Evolutionary conservation across 2,329 filamentous ascomycete genomes (phyloP).

Genomic region (Coleophoma crateriformis): DNA sequence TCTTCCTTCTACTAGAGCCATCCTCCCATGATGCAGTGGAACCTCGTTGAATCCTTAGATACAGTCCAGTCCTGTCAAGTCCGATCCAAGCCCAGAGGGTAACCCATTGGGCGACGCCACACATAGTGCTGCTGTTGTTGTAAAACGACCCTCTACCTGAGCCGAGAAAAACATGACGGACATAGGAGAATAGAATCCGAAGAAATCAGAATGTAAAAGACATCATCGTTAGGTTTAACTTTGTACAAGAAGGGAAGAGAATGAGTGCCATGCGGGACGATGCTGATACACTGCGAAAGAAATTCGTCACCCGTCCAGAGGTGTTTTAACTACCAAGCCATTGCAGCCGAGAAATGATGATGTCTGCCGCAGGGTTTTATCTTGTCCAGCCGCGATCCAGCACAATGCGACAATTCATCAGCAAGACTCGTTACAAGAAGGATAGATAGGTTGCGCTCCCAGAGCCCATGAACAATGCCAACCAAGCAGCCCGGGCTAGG

Average conservation of each 20-base stretch:
- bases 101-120: not conserved
- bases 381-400: constrained; percentile 11
- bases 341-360: constrained; percentile 6
- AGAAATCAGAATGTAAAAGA: not conserved
- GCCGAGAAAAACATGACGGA: not conserved
- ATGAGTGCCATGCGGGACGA: not conserved
- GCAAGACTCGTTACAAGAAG: constrained; percentile 14
- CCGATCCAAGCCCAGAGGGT: not conserved
- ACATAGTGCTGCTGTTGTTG: not conserved
- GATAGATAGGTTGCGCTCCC: constrained; percentile 14
- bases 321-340: constrained; percentile 9
- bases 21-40: not conserved
- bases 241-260: not conserved
- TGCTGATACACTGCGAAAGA: not conserved
- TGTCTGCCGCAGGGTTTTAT: constrained; percentile 2
- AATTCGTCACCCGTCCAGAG: constrained; percentile 5
- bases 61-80: not conserved
- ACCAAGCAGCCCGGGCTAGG: not conserved
- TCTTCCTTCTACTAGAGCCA: not conserved
- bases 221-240: not conserved
- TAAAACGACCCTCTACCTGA: not conserved
- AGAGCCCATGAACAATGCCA: constrained; percentile 11
- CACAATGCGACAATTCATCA: constrained; percentile 10
- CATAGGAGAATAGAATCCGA: not conserved
- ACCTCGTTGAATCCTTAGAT: not conserved